These are phyloP conservation scores for Tagetes patula DNA, from an alignment of 129 eudicot genomes.

Conservation along the genomic window DNA sequence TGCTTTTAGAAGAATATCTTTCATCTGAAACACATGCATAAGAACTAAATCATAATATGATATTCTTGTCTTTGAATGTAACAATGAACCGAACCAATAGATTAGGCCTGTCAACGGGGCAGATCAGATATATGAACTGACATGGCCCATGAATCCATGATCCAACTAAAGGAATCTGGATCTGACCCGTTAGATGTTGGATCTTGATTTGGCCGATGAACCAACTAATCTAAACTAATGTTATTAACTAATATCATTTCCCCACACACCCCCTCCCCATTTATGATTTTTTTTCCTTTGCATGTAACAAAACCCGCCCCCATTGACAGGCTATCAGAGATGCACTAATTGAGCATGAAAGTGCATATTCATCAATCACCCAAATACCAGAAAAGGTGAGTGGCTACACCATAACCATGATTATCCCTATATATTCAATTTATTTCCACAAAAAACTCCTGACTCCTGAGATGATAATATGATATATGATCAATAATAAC, in stretches of 20 bases:
- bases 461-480: not conserved
- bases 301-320: not conserved
- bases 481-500: not conserved
- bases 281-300: not conserved
- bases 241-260: not conserved
- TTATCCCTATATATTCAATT: not conserved
- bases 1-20: slow-evolving; percentile 3
- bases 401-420: not conserved
- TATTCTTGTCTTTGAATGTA: not conserved
- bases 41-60: not conserved
- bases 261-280: not conserved
- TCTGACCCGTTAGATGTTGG: not conserved
- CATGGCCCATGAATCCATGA: not conserved
- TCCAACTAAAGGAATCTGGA: not conserved
- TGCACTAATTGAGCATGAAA: not conserved
- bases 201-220: not conserved
- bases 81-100: not conserved
- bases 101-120: not conserved
- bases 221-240: not conserved
- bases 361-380: not conserved
- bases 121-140: not conserved
- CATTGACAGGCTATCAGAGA: not conserved
- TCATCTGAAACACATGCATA: slow-evolving; percentile 7
- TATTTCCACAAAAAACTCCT: not conserved
- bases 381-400: not conserved